Base-by-base conservation (phyloP, 495 filamentous ascomycete genomes). In the Darksidea phi region DNA sequence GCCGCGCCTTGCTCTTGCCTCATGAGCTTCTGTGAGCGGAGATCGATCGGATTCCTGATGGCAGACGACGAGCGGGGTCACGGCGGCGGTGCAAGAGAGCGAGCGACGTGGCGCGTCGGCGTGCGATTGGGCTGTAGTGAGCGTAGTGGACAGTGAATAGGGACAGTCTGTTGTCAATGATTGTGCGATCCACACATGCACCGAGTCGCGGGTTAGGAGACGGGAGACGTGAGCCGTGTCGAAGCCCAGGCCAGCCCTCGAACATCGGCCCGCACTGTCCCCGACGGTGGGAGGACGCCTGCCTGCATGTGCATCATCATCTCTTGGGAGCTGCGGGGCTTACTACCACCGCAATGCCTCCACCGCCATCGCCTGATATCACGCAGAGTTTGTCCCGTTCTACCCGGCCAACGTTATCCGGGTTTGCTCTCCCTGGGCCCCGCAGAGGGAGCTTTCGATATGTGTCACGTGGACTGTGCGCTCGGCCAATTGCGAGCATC, bases 21-120 rank as follows among this genome's bases (percentile, higher is more conserved):
- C 60, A 64, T 59, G 66, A 48, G 56, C 57, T 60, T 18, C 17
- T 18, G 37, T 23, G n/a, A 1, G 36, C 24, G 34, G 28, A 45
- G 17, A 26, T 37, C 21, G 32, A 52, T n/a, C 1, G 48, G 56
- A 36, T n/a, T 49, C 12, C 49, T 32, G 52, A 45, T 56, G 50
- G 43, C 23, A 49, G 43, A 34, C n/a, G 47, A 32, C n/a, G 50
- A 32, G 61, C 61, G 57, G 63, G 57, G 63, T 47, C 18, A 50
- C 6, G 2, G 53, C 42, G 56, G 25, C 13, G 46, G 53, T 20
- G 46, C 23, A 48, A 23, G 53, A 52, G 47, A 53, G 37, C 42
- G 45, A 46, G 53, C 24, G 28, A 13, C n/a, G 51, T 47, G 23
- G 37, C 53, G 36, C 47, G 53, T n/a, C 21, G 24, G 46, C 23